Base-by-base conservation (phyloP, 192 early-diverging fungal species). In the Coemansia nantahalensis region DNA sequence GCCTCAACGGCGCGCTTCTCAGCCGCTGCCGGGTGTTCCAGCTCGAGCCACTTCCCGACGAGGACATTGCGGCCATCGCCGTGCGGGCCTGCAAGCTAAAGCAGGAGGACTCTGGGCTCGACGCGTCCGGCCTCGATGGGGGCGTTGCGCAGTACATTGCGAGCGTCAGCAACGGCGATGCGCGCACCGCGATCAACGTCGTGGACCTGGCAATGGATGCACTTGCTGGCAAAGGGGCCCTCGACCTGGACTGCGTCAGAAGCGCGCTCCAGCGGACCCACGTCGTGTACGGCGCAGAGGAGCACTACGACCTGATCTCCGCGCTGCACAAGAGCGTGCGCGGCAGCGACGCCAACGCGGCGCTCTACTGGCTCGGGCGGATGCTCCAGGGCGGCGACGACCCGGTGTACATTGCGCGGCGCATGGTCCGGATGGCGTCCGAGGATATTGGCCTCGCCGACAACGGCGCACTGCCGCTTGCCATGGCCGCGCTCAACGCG, bases 331-430 rank as follows among this genome's bases (percentile, higher is more conserved):
- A 95, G 65, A 87, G 84, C 52, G 78, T 94, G 23, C 85, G 92
- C n/a, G 92, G 92, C 45, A 81, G 84, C 49, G 87, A 91, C 62
- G 82, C 61, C 8, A 83, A 90, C 77, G 89, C 86, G 0, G 80
- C 84, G 13, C 63, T 94, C 3, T 94, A 94, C 63, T 93, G 93
- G 93, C 68, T 95, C 11, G 90, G 90, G 1, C 76, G 93, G 4
- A 95, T 95, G 91, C 68, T 95, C 4, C 84, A 83, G 32, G 85
- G 82, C 23, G 93, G 93, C 46, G 93, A 95, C 70, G 93, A 95
- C 59, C 91, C 91, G 18, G 68, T 95, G 26, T 95, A 91, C 62
- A 78, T 93, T 37, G 88, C 88, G 0, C 61, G 90, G n/a, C 72
- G 90, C 33, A 44, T 95, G 39, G 77, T 93, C 21, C 78, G 91